Conservation (phyloP, 73 alveolate species). For the Effrenium voratum region DNA sequence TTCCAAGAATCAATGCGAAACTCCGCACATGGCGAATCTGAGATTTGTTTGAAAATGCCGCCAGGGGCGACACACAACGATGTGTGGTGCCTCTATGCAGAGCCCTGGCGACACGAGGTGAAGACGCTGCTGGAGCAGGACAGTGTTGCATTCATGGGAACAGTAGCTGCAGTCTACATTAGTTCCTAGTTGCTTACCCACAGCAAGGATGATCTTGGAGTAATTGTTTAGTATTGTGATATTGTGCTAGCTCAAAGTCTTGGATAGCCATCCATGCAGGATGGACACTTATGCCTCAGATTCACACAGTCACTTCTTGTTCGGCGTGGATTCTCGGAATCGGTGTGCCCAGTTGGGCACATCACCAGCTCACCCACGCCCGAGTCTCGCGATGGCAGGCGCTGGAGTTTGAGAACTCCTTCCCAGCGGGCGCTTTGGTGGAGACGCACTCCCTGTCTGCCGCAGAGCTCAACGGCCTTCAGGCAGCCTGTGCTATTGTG, state of each 20-base stretch:
- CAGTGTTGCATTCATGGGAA: neutral
- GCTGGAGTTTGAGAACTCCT: neutral
- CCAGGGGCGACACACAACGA: conserved; percentile 78
- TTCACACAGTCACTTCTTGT: no score
- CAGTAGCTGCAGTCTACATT: no score
- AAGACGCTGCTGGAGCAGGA: conserved; percentile 66
- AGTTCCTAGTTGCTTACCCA: no score
- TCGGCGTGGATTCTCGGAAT: no score
- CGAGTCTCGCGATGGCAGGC: neutral
- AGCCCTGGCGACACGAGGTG: conserved; percentile 67
- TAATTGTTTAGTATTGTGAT: no score
- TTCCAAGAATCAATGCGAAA: neutral
- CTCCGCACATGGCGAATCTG: neutral
- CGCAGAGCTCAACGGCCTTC: conserved; percentile 67
- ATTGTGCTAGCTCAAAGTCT: no score
- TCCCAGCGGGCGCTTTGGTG: conserved; percentile 58
- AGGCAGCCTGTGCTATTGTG: conserved; percentile 1
- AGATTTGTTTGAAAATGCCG: neutral
- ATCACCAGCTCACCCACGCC: no score
- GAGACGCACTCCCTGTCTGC: conserved; percentile 91
- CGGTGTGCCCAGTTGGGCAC: no score
- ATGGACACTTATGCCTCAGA: no score
- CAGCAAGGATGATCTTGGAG: no score
- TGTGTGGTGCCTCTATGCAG: conserved; percentile 48
- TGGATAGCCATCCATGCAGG: no score